Base-by-base conservation (phyloP, 805 yeast genomes). In the Candida rishiriensis region DNA sequence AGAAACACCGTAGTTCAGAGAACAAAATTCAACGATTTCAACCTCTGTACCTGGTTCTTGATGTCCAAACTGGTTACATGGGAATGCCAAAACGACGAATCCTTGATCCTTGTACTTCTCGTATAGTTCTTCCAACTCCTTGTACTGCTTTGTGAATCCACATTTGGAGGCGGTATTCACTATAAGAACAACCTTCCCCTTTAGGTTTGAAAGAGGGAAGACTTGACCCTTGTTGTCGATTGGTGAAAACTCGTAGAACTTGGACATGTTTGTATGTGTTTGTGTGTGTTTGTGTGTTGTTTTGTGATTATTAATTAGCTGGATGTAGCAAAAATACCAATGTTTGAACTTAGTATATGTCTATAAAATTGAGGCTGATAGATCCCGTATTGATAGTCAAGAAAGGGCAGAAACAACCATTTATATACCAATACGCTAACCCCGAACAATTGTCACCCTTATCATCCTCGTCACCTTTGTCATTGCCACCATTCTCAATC, bases 111-210 rank as follows among this genome's bases (percentile, higher is more conserved):
- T 66, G 66, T 83, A 85, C 59, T 80, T 79, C 48, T 79, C 68
- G 68, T 87, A 81, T 12, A 89, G 65, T 34, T 63, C 67, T 65
- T 89, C 90, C 31, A 89, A 68, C 41, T 82, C 91, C 42, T 71
- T 67, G 62, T 84, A 85, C 63, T 88, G 96, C 44, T 85, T 81
- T 3, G 93, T 81, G 66, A 79, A 81, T 5, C 80, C 81, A 63
- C 95, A 87, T 66, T 87, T 83, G 59, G 93, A 83, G 14, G 97
- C 97, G 32, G 88, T 91, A 64, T 88, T 88, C 48, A 89, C 95
- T 44, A 89, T 72, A 36, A 88, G 64, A 14, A 89, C 90, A 36
- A 83, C 95, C 64, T 88, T 85, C 35, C 91, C 95, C 62, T 83
- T 74, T 46, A 85, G 70, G 47, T 81, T 68, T 36, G 64, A 54